These are phyloP conservation scores for Fusarium sp. DNA, from an alignment of 2,329 filamentous ascomycete species.

Conservation along the genomic window DNA sequence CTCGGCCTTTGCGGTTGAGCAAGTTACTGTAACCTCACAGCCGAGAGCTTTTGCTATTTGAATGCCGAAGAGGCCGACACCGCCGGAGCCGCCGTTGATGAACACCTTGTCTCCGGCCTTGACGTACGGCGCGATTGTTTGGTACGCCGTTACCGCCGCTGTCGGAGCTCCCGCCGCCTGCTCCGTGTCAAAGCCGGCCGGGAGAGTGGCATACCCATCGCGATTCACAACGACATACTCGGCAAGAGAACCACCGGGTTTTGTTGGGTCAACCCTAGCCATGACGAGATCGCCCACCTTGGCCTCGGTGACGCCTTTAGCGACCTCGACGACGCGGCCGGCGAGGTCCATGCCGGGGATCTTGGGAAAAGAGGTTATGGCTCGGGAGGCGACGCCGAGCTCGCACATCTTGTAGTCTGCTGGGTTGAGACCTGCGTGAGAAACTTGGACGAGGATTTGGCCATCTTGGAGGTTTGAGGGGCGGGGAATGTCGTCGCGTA, in stretches of 20 bases:
- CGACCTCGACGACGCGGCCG: constrained; percentile 55
- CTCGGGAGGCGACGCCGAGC: constrained; percentile 49
- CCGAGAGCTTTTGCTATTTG: constrained; percentile 70
- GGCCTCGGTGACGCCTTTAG: constrained; percentile 42
- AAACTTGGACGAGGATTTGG: constrained; percentile 55
- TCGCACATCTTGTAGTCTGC: constrained; percentile 60
- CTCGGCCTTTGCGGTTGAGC: constrained; percentile 65
- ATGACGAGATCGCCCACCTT: constrained; percentile 55
- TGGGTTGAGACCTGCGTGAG: constrained; percentile 56
- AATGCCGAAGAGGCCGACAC: constrained; percentile 66
- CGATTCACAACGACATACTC: constrained; percentile 52
- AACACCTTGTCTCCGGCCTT: constrained; percentile 65
- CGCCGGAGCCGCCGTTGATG: constrained; percentile 71
- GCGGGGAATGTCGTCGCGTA: constrained; percentile 28
- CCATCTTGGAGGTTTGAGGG: constrained; percentile 41
- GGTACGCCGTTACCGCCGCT: constrained; percentile 58
- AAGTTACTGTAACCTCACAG: constrained; percentile 66
- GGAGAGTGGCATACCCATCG: constrained; percentile 50
- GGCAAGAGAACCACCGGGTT: constrained; percentile 52
- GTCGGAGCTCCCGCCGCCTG: constrained; percentile 55
- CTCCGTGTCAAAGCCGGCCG: constrained; percentile 51
- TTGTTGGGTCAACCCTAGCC: constrained; percentile 46
- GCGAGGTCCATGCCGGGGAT: constrained; percentile 60
- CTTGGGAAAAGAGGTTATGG: constrained; percentile 49
- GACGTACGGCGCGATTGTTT: constrained; percentile 57